A percentile compares a stretch with the other conserved stretches of the same genome.
Evolutionary conservation across 1,139 yeast genomes (phyloP).

Genomic region (Suhomyces taliae): DNA sequence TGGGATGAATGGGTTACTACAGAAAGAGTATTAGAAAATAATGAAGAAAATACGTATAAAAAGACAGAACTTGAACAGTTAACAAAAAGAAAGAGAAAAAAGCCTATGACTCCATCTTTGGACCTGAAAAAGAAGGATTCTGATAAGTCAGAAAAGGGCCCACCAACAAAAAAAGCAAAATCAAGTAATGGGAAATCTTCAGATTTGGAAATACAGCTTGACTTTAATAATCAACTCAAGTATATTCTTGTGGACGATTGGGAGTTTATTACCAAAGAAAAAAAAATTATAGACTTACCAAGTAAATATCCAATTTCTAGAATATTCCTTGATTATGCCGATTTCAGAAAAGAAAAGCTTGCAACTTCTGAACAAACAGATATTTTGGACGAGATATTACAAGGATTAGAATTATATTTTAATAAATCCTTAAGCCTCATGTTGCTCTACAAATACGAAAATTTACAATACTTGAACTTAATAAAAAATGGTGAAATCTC

Average conservation of each 20-base stretch:
- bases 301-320: conserved; percentile 49
- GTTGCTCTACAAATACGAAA: conserved; percentile 78
- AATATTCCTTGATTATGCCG: conserved; percentile 50
- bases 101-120: conserved; percentile 3
- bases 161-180: conserved; percentile 15
- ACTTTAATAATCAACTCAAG: conserved; percentile 45
- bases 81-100: conserved; percentile 21
- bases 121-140: conserved; percentile 8
- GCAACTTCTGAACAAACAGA: conserved; percentile 38
- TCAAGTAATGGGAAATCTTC: neutral
- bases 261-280: conserved; percentile 84
- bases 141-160: conserved; percentile 8
- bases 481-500: conserved; percentile 31
- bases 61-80: conserved; percentile 61
- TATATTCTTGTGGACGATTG: conserved; percentile 84
- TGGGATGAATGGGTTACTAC: conserved; percentile 97
- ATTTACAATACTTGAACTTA: conserved; percentile 72
- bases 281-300: conserved; percentile 66
- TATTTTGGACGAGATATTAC: conserved; percentile 63
- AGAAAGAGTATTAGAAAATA: conserved; percentile 66
- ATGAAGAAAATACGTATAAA: conserved; percentile 63
- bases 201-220: conserved; percentile 10
- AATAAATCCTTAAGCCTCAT: conserved; percentile 71
- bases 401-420: conserved; percentile 76
- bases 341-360: conserved; percentile 23